Percentiles rank a stretch among this genome's conserved stretches.
phyloP scores from a whole-genome alignment of 345 rosid genomes.

The Acer campestre region DNA sequence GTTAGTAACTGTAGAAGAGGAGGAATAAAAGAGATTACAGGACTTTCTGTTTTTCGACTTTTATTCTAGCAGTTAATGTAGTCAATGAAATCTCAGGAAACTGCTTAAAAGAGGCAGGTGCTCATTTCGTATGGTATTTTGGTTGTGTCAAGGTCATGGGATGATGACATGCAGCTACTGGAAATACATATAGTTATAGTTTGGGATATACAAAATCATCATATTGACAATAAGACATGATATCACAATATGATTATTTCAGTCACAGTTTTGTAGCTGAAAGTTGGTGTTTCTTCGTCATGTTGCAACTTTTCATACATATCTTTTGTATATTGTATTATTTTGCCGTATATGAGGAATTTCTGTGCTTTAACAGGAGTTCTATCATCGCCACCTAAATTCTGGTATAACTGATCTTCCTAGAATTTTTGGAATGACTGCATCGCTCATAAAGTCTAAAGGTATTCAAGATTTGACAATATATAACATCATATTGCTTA shows the following conservation, averaged over 20 bases:
- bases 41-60: neutral
- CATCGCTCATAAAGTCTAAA: slow-evolving; percentile 82
- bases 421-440: slow-evolving; percentile 91
- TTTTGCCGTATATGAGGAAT: neutral
- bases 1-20: neutral
- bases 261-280: neutral
- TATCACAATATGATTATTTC: neutral
- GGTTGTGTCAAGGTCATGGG: neutral
- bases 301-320: neutral
- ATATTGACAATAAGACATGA: neutral
- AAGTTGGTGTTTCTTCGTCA: slow-evolving; percentile 7
- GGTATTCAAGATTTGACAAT: slow-evolving; percentile 41
- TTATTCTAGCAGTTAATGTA: neutral
- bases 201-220: neutral
- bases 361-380: slow-evolving; percentile 58
- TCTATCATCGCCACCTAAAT: slow-evolving; percentile 53
- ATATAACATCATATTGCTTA: neutral
- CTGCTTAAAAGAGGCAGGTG: neutral
- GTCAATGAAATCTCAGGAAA: neutral
- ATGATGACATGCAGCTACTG: neutral
- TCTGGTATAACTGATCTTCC: slow-evolving; percentile 51
- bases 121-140: neutral
- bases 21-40: neutral
- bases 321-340: neutral
- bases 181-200: neutral